Base-by-base conservation (phyloP, 1,284 basidiomycete species). In the Clitocybe nebularis region DNA sequence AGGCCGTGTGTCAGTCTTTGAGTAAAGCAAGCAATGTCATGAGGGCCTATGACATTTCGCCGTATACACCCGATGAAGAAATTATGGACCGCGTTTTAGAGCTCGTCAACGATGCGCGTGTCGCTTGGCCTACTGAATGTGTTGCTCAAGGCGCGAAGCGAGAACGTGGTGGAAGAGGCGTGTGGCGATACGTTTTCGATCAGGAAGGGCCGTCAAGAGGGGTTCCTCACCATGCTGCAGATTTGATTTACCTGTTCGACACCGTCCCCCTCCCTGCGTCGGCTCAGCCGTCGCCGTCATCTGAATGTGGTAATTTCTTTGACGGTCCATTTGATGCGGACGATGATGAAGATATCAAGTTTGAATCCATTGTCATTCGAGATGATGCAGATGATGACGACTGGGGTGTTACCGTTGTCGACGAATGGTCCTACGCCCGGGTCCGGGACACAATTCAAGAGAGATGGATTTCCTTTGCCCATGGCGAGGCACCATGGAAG, bases 151-250 rank as follows among this genome's bases (percentile, higher is more conserved):
- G 65, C 44, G 68, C 75, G 2, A 69, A 67, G 40, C 62, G 56
- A 6, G 71, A 71, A 39, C 65, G 74, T 3, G 70, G 71, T 11
- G 79, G 77, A 0, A 67, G 63, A 24, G 74, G 72, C 14, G 81
- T 86, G 2, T 88, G 79, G 77, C 72, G 85, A 41, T 88, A 84
- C 54, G 76, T 85, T 17, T 88, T 88, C 53, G 84, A 88, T 61
- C 85, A 88, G 61, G 85, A 86, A 51, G 75, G 80, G 2, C 81
- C 83, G 2, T 67, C 71, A 28, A 70, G 75, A 30, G 74, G 76
- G 14, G 61, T 77, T 8, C 75, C 81, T 2, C 84, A 85, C 58
- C 79, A 84, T 51, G 78, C 73, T 0, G 76, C 78, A 2, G 84
- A 88, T 58, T 62, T 88, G 35, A 71, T 84, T 44, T 88, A 86